Base-by-base conservation (phyloP, 805 yeast species). In the Phaffomyces antillensis region DNA sequence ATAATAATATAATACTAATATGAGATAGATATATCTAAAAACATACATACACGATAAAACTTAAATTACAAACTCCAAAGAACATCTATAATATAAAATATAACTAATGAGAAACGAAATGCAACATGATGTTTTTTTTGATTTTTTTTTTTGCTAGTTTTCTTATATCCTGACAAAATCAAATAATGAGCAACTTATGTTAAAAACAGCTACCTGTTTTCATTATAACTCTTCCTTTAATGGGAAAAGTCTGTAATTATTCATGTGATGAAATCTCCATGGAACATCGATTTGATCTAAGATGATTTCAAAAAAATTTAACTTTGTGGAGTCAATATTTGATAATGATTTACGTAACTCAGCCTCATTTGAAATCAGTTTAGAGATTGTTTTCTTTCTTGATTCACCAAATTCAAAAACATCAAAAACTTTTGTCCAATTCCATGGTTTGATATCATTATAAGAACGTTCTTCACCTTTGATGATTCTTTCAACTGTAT, bases 391-490 rank as follows among this genome's bases (percentile, higher is more conserved):
- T 52, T 35, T 63, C 7, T 16, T 18, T 58, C 10, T 65, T 62
- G 15, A 62, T 55, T 73, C 82, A 13, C 88, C 89, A 56, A 47
- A 48, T 38, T 55, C 59, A 40, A 90, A 83, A 16, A 77, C 75
- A 46, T 75, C 70, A 51, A 86, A 74, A 32, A 86, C 65, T 47
- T 77, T 66, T 2, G 82, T 73, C 95, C 95, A 89, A 50, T 83
- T 71, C 96, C 96, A 90, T 36, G 83, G 83, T 60, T 82, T 77
- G 47, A 90, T 82, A 55, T 89, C 96, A 62, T 90, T 90, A 63
- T 89, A 90, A 1, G 74, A 64, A 59, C 86, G 77, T 25, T 75
- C 67, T 26, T 87, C 83, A 5, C 96, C 97, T 59, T 81, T 76
- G 53, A 90, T 86, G 23, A 82, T 77, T 60, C 96, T 77, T 68